These are phyloP conservation scores for Debaryomycetaceae sp. DNA, from an alignment of 1,139 yeast species.

Conservation along the genomic window DNA sequence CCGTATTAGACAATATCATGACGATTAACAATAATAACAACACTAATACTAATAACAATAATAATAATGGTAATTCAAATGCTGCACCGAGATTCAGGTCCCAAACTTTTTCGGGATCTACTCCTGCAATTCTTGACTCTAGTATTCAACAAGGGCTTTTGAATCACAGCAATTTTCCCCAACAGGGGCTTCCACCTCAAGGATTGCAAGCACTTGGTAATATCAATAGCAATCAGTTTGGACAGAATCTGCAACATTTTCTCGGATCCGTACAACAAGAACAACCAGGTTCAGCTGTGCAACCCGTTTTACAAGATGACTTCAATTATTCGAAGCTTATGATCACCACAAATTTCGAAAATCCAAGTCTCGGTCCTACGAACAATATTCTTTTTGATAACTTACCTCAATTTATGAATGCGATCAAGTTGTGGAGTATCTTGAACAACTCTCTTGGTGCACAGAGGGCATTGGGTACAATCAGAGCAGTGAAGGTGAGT, in stretches of 20 bases:
- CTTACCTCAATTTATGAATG: constrained; percentile 51
- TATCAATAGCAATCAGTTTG: background rate
- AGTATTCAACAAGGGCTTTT: background rate
- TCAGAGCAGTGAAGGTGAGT: constrained; percentile 52
- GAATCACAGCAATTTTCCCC: background rate
- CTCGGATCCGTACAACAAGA: constrained; percentile 7
- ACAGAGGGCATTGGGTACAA: constrained; percentile 22
- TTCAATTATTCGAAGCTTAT: constrained; percentile 43
- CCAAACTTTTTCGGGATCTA: constrained; percentile 42
- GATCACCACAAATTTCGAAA: constrained; percentile 62
- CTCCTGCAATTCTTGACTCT: constrained; percentile 15
- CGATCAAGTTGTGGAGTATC: constrained; percentile 33
- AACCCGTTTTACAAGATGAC: constrained; percentile 50
- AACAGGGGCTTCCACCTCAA: background rate
- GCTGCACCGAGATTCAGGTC: constrained; percentile 29
- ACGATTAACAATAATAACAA: constrained; percentile 11
- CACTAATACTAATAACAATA: constrained; percentile 4
- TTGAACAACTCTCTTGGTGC: constrained; percentile 27
- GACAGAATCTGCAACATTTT: constrained; percentile 3
- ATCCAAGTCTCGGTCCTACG: constrained; percentile 72
- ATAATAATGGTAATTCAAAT: constrained; percentile 8
- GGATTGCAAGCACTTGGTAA: background rate
- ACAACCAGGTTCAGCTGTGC: constrained; percentile 10
- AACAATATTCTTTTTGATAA: constrained; percentile 74
- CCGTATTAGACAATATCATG: constrained; percentile 33